Conservation (phyloP, 768 basidiomycete species). For the Russula ochroleuca region DNA sequence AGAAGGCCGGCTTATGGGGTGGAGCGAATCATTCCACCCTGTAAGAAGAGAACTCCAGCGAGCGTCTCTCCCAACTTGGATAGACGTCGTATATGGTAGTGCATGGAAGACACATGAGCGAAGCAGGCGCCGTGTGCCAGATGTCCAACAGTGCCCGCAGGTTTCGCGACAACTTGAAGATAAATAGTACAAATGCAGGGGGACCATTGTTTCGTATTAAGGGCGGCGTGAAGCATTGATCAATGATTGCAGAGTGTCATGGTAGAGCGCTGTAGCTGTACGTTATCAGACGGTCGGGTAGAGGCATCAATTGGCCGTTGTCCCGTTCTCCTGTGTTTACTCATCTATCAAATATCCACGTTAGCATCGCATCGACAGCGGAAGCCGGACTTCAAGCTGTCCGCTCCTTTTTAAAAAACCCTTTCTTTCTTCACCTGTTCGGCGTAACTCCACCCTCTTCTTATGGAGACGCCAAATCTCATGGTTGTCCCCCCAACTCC, state of each 20-base stretch:
- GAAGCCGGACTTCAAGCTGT: conserved; percentile 26
- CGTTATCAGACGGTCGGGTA: background rate
- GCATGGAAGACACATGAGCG: background rate
- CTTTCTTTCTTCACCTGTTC: background rate
- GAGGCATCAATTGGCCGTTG: background rate
- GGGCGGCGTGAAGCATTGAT: conserved; percentile 56
- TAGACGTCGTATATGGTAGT: background rate
- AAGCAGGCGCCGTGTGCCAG: too few species aligned
- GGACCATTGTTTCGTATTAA: conserved; percentile 66
- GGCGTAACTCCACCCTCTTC: conserved; percentile 9
- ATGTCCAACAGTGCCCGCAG: too few species aligned
- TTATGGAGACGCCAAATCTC: conserved; percentile 27
- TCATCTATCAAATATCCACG: background rate
- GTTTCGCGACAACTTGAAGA: conserved; percentile 61
- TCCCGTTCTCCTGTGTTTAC: background rate
- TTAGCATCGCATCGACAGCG: conserved; percentile 11
- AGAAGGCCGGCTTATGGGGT: conserved; percentile 70
- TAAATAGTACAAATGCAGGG: conserved; percentile 61
- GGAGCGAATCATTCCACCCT: background rate
- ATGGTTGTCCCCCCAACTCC: conserved; percentile 22
- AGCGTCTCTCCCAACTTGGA: background rate
- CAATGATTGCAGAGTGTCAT: background rate
- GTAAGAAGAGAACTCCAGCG: background rate
- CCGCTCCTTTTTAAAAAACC: conserved; percentile 10
- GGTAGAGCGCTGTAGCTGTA: background rate